phyloP scores from a whole-genome alignment of 179 eudicot genomes.

The Silene coronaria region DNA sequence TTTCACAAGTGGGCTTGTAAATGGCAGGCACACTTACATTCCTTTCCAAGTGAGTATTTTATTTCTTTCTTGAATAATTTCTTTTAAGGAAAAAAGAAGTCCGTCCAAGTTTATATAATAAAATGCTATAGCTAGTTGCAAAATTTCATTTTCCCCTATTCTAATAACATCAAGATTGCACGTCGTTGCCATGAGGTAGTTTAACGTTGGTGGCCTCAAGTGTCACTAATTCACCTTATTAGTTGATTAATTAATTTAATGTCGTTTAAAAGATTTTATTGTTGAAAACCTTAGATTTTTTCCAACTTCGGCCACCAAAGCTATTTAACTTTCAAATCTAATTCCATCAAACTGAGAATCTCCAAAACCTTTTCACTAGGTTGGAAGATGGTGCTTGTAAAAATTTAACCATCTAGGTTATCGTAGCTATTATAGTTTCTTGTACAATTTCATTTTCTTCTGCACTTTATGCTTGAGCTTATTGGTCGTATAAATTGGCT shows the following conservation, averaged over 20 bases:
- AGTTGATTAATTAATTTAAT: no score
- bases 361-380: background rate
- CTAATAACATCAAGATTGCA: no score
- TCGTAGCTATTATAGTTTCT: no score
- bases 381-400: background rate
- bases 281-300: no score
- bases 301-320: no score
- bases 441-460: background rate
- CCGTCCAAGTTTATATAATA: background rate
- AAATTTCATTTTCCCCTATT: no score
- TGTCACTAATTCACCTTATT: no score
- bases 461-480: background rate
- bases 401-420: background rate
- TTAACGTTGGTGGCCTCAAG: no score
- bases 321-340: no score
- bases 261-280: no score
- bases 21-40: conserved; percentile 48
- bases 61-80: background rate
- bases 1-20: conserved; percentile 43
- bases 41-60: conserved; percentile 41
- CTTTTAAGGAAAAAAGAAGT: background rate
- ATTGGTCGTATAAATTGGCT: conserved; percentile 1
- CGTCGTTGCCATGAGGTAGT: no score
- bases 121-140: background rate
- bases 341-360: no score